Evolutionary conservation across 495 filamentous ascomycete species (phyloP).

Genomic region (Penicillium pulvis): DNA sequence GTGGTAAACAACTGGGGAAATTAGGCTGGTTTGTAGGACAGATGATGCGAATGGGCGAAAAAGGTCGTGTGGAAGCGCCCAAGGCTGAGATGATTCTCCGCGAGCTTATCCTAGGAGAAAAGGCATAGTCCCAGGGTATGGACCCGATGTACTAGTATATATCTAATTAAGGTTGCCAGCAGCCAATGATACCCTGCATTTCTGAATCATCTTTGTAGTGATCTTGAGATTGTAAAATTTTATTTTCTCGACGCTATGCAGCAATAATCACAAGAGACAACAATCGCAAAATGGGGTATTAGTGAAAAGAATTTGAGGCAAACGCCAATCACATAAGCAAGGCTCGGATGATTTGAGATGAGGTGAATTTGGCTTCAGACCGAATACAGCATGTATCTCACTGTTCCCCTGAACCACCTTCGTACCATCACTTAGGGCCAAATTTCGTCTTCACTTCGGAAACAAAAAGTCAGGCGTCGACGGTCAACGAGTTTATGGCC

Average conservation of each 20-base stretch:
- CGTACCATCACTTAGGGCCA: background rate
- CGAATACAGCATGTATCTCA: background rate
- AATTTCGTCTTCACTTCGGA: constrained; percentile 18
- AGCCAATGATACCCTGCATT: background rate
- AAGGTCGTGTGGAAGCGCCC: constrained; percentile 75
- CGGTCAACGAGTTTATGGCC: constrained; percentile 26
- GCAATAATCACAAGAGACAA: background rate
- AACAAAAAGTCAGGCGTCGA: constrained; percentile 23
- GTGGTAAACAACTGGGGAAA: constrained; percentile 68
- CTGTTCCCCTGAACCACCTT: background rate
- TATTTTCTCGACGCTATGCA: background rate
- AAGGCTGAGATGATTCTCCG: constrained; percentile 69
- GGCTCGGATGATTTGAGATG: background rate
- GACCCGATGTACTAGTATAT: constrained; percentile 14
- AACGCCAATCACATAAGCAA: background rate
- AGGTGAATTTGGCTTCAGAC: background rate
- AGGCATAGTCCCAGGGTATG: constrained; percentile 10
- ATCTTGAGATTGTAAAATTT: background rate
- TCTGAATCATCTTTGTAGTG: background rate
- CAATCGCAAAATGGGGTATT: background rate
- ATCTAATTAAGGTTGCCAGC: background rate
- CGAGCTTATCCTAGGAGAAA: constrained; percentile 47
- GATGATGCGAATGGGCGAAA: constrained; percentile 78
- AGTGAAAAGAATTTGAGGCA: background rate
- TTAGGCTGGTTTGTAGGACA: constrained; percentile 86